Evolutionary conservation across 176 grass and related monocot genomes (phyloP).

Genomic region (Carex scoparia): DNA sequence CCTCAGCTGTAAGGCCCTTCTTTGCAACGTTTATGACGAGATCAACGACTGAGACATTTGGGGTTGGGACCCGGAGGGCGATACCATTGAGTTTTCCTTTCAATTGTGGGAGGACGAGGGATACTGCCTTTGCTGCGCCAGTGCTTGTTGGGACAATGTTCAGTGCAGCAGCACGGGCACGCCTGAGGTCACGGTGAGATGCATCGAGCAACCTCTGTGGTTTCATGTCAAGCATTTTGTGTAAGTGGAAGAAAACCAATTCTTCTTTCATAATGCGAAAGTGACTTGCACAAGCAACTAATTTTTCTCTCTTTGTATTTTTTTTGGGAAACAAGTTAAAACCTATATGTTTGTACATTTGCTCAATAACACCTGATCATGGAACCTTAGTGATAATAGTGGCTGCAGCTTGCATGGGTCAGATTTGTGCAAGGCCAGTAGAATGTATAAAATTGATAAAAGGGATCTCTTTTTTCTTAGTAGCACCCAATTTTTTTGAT

Average conservation of each 20-base stretch:
- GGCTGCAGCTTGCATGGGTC: background rate
- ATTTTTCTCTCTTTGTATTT: background rate
- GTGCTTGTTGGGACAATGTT: constrained; percentile 99
- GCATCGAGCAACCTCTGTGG: constrained; percentile 79
- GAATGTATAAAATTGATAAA: background rate
- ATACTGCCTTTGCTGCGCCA: constrained; percentile 82
- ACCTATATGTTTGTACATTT: background rate
- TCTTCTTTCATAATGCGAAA: background rate
- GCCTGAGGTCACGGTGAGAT: constrained; percentile 78
- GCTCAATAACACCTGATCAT: background rate
- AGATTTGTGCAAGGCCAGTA: background rate
- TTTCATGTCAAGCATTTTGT: background rate
- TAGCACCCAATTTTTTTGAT: background rate
- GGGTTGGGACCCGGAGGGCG: constrained; percentile 93
- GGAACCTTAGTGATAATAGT: background rate
- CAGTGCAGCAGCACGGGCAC: constrained; percentile 75
- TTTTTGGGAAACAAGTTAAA: background rate
- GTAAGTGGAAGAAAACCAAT: constrained; percentile 3
- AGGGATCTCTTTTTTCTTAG: background rate
- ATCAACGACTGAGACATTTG: constrained; percentile 95
- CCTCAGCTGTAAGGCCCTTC: constrained; percentile 74
- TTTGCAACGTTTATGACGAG: constrained; percentile 86
- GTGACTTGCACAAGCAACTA: background rate
- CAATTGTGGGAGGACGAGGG: constrained; percentile 83
- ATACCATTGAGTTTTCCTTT: constrained; percentile 99